Percentiles rank a stretch among this genome's conserved stretches.
phyloP scores from a whole-genome alignment of 169 alveolate genomes.

The Plasmodium sp. region DNA sequence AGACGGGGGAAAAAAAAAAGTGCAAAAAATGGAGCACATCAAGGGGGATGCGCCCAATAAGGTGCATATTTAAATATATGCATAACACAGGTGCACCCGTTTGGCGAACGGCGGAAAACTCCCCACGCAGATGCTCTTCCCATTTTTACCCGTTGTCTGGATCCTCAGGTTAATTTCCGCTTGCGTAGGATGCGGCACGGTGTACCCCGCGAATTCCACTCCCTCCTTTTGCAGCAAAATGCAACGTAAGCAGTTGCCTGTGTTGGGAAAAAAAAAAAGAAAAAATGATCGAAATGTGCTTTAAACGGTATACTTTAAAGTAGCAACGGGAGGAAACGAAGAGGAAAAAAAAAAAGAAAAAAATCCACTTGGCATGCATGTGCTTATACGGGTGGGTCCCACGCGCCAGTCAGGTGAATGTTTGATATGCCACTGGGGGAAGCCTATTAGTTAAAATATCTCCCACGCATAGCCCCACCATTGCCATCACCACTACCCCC shows the following conservation, averaged over 20 bases:
- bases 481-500: background rate
- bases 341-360: background rate
- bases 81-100: background rate
- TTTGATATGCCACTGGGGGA: background rate
- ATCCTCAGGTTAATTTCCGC: conserved; percentile 86
- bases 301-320: background rate
- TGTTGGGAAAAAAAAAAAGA: background rate
- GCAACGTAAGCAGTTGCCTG: conserved; percentile 84
- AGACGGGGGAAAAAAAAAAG: background rate
- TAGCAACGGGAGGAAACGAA: background rate
- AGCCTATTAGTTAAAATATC: too few species aligned
- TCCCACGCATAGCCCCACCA: background rate
- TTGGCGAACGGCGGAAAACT: background rate
- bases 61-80: background rate
- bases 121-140: background rate
- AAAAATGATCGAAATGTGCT: background rate
- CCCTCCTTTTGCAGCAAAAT: conserved; percentile 84
- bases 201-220: conserved; percentile 89
- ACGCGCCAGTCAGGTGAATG: background rate
- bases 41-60: background rate
- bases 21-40: background rate
- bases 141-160: conserved; percentile 87
- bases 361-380: background rate
- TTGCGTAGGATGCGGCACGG: conserved; percentile 91
- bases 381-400: background rate